Base-by-base conservation (phyloP, 179 eudicot species). In the Camellia oleifera region DNA sequence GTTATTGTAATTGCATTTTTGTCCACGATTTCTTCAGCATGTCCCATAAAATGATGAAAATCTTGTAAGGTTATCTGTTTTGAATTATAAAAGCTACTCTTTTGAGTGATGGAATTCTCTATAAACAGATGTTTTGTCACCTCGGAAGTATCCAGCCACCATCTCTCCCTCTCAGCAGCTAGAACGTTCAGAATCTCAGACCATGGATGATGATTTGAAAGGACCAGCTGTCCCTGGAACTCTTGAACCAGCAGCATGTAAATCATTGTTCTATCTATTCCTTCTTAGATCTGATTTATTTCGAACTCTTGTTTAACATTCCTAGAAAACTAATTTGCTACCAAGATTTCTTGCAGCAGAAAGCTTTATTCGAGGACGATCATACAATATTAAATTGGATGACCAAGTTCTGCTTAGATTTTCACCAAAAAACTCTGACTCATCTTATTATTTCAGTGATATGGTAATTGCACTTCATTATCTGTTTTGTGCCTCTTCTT, bases 341-440 rank as follows among this genome's bases (percentile, higher is more conserved):
- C 76, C 81, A 85, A 87, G 86, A 77, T 92, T 92, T 82, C 83
- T 81, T 91, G 97, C 99, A 95, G 99, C 99, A 91, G 99, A 95
- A 88, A 92, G 94, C 86, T 90, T 88, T 82, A 81, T 88, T 82
- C 89, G 99, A 86, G 97, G 99, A 84, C 88, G 98, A 82, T 95
- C 98, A 78, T 97, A 92, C 73, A 97, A 97, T 79, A 91, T 97
- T 90, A 90, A 94, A 86, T 88, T 97, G 88, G 99, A 97, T 85
- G 94, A 97, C 81, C 92, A 94, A 93, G 97, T 97, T 87, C 87
- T 94, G 82, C 94, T 97, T 58, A 86, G 97, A 84, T 97, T 97
- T 84, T 93, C 98, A 46, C 99, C 98, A 54, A 97, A 91, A 85
- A 93, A 91, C 86, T 89, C 97, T 11, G 98, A 97, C 73, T 94